Evolutionary conservation across 2,329 filamentous ascomycete species (phyloP).

Genomic region (Sclerotinia subarctica): DNA sequence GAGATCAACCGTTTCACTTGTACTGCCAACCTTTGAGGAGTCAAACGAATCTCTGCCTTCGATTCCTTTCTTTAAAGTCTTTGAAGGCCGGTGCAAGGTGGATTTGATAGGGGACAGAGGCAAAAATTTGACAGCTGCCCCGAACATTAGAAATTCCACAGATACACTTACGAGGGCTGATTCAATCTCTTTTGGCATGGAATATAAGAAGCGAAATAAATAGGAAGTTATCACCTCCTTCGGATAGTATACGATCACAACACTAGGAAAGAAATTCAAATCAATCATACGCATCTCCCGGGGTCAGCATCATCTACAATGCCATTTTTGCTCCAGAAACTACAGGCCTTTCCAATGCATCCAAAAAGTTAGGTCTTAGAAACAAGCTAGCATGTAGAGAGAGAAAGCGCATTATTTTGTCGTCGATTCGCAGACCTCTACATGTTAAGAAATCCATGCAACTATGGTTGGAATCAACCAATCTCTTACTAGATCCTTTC

Average conservation of each 20-base stretch:
- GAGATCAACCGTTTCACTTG: not conserved
- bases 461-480: constrained; percentile 25
- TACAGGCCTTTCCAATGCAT: not conserved
- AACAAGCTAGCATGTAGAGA: constrained; percentile 6
- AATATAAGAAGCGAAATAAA: not conserved
- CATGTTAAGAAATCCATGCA: constrained; percentile 27
- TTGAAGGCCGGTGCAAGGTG: not conserved
- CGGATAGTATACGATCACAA: not conserved
- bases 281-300: not conserved
- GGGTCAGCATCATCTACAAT: not conserved
- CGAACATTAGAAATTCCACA: not conserved
- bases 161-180: not conserved
- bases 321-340: not conserved
- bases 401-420: constrained; percentile 22
- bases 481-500: constrained; percentile 26
- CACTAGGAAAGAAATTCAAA: not conserved
- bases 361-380: not conserved
- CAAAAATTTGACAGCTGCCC: not conserved
- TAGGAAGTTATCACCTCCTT: not conserved
- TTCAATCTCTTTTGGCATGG: not conserved
- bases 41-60: not conserved
- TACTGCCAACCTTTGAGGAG: not conserved
- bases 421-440: constrained; percentile 19
- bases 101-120: not conserved
- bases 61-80: not conserved